Conservation (phyloP, 1,284 basidiomycete genomes). For the Leccinum laetum region DNA sequence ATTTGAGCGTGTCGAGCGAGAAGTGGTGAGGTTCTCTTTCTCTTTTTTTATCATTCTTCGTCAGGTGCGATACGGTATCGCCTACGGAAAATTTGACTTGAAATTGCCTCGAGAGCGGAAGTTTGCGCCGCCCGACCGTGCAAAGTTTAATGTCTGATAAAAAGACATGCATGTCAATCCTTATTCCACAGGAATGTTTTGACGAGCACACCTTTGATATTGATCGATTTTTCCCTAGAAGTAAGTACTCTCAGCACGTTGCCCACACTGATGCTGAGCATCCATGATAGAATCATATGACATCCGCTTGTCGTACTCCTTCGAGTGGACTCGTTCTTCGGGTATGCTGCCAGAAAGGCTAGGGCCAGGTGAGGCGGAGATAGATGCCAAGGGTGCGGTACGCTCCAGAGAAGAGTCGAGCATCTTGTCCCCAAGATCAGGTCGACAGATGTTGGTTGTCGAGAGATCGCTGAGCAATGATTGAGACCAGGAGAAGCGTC, state of each 20-base stretch:
- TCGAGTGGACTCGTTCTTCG: conserved; percentile 3
- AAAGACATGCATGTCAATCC: background rate
- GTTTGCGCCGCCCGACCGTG: background rate
- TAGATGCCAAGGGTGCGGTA: conserved; percentile 60
- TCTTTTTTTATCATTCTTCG: background rate
- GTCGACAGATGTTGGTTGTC: conserved; percentile 57
- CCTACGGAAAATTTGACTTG: background rate
- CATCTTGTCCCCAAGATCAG: conserved; percentile 88
- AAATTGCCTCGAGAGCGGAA: background rate
- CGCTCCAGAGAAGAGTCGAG: conserved; percentile 65
- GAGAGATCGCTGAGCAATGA: conserved; percentile 44
- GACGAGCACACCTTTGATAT: background rate
- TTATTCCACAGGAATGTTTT: background rate
- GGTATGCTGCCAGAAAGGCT: conserved; percentile 34
- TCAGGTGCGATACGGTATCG: background rate
- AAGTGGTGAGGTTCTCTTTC: too few species aligned
- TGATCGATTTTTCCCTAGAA: background rate
- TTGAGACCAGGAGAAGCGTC: conserved; percentile 60
- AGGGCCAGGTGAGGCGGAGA: conserved; percentile 66
- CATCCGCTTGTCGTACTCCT: conserved; percentile 16
- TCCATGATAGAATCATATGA: conserved; percentile 51
- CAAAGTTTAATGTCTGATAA: background rate
- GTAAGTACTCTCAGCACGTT: background rate
- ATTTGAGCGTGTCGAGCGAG: too few species aligned
- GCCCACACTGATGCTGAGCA: background rate